These are phyloP conservation scores for Colletotrichum sublineola DNA, from an alignment of 2,329 filamentous ascomycete species.

Conservation along the genomic window DNA sequence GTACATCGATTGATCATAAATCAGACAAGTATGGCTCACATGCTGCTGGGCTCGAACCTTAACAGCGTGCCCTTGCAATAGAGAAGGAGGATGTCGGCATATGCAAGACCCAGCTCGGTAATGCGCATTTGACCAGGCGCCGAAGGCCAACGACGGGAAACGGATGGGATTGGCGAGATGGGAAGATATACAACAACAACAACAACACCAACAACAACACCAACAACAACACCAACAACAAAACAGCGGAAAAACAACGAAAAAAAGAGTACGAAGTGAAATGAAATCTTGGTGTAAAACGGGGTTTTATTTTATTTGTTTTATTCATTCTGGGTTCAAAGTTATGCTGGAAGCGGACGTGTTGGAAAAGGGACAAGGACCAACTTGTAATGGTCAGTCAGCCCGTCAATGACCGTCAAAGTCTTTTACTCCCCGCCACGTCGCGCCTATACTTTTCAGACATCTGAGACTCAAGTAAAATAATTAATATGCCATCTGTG, in stretches of 20 bases:
- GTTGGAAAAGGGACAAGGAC: not conserved
- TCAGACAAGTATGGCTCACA: not conserved
- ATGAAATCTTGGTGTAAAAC: slow-evolving; percentile 13
- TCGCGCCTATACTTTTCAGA: not conserved
- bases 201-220: too few relatives aligned
- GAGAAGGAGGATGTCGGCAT: not conserved
- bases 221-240: too few relatives aligned
- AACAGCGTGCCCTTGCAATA: not conserved
- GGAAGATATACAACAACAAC: not conserved
- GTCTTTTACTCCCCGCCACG: not conserved
- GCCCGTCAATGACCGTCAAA: not conserved
- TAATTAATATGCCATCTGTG: not conserved
- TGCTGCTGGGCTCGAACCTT: not conserved
- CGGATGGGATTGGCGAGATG: not conserved
- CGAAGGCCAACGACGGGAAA: not conserved
- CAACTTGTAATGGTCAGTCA: not conserved
- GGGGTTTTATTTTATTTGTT: not conserved
- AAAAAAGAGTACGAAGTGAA: slow-evolving; percentile 2
- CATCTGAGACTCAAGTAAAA: too few relatives aligned
- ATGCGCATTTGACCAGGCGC: too few relatives aligned
- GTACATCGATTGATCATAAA: too few relatives aligned
- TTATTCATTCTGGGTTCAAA: not conserved
- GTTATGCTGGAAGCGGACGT: not conserved
- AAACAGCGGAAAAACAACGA: not conserved
- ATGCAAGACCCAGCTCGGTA: not conserved